Conservation (phyloP, 164 flowering plant species). For the grape (Vitis vinifera) region DNA sequence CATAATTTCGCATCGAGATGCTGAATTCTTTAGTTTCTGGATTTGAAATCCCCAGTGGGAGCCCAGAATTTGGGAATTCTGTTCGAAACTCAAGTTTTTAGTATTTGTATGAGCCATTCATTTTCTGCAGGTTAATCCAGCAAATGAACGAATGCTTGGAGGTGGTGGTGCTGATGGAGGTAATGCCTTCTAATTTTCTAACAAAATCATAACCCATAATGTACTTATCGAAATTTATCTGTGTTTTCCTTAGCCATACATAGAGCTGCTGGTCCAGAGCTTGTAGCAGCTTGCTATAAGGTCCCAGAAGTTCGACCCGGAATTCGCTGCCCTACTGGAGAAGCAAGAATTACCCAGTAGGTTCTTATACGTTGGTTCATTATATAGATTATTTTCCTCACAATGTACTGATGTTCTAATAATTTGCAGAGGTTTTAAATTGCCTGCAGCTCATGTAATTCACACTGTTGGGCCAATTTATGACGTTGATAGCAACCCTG, state of each 20-base stretch:
- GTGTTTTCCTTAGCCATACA: conserved; percentile 68
- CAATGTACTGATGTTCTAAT: conserved; percentile 7
- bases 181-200: conserved; percentile 18
- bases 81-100: too few relatives aligned
- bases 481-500: conserved; percentile 55
- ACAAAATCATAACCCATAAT: too few relatives aligned
- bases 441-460: conserved; percentile 87
- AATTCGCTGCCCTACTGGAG: conserved; percentile 91
- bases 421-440: conserved; percentile 70
- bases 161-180: conserved; percentile 99
- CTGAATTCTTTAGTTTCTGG: too few relatives aligned
- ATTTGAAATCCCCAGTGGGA: too few relatives aligned
- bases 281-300: conserved; percentile 61
- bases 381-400: background rate
- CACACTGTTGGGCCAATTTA: conserved; percentile 96
- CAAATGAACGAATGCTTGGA: conserved; percentile 91
- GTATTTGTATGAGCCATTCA: too few relatives aligned
- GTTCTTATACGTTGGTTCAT: conserved; percentile 12
- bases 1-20: too few relatives aligned
- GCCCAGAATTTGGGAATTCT: too few relatives aligned
- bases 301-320: conserved; percentile 85
- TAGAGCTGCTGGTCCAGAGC: conserved; percentile 94
- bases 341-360: conserved; percentile 94
- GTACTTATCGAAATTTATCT: background rate
- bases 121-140: conserved; percentile 78